phyloP scores from a whole-genome alignment of 257 asterid species.

The Paulownia fortunei region DNA sequence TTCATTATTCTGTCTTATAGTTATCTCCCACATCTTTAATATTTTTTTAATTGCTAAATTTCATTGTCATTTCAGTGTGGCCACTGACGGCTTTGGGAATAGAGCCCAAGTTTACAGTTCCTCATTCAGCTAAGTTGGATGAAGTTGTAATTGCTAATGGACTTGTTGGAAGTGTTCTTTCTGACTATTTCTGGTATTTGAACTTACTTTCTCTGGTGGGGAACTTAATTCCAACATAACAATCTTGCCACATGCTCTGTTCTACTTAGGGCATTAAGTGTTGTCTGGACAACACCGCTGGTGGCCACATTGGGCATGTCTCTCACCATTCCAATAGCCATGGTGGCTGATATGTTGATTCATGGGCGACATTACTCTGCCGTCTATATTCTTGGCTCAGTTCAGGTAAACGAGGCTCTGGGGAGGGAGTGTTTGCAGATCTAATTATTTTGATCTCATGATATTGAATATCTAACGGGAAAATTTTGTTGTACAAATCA shows the following conservation, averaged over 20 bases:
- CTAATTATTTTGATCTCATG: too few relatives aligned
- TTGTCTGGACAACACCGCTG: conserved; percentile 97
- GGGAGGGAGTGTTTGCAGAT: too few relatives aligned
- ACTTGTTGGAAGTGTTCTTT: conserved; percentile 87
- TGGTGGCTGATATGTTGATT: conserved; percentile 96
- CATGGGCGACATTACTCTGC: conserved; percentile 97
- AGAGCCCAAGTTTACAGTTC: conserved; percentile 91
- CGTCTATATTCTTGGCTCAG: conserved; percentile 86
- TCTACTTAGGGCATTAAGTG: conserved; percentile 84
- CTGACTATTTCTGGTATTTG: conserved; percentile 92
- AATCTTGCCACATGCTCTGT: conserved; percentile 16
- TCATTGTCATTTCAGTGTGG: conserved; percentile 73
- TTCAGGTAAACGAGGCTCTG: conserved; percentile 59
- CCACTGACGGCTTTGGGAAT: conserved; percentile 95
- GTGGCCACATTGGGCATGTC: conserved; percentile 99
- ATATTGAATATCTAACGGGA: too few relatives aligned
- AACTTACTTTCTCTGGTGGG: neutral
- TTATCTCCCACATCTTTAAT: neutral
- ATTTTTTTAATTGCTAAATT: neutral
- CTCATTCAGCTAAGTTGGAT: conserved; percentile 88
- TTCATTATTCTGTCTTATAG: too few relatives aligned
- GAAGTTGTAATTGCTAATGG: conserved; percentile 96
- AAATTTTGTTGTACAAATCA: too few relatives aligned
- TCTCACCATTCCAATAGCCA: conserved; percentile 97
- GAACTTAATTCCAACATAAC: neutral